Conservation (phyloP, 140 eudicot genomes). For the Stevia rebaudiana region DNA sequence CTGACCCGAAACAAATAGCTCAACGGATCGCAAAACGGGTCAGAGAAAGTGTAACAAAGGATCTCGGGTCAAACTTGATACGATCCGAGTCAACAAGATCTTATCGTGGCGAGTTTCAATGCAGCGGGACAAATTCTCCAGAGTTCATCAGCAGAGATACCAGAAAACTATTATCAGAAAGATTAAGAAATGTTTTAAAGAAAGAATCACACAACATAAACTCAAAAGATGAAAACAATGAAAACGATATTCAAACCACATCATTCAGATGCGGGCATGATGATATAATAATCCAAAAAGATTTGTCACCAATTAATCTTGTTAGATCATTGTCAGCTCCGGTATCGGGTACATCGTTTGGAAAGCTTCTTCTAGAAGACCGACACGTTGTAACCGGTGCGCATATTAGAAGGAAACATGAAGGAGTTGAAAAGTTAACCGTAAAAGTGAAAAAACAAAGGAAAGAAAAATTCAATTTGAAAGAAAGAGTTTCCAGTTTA, state of each 20-base stretch:
- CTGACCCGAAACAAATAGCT: slow-evolving; percentile 60
- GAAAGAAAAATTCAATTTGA: slow-evolving; percentile 73
- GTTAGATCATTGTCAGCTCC: slow-evolving; percentile 91
- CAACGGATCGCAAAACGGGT: slow-evolving; percentile 63
- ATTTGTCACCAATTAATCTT: slow-evolving; percentile 67
- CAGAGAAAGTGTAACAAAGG: slow-evolving; percentile 59
- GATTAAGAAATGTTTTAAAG: slow-evolving; percentile 65
- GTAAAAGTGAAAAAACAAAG: slow-evolving; percentile 55
- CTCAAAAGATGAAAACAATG: slow-evolving; percentile 37
- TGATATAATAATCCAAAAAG: slow-evolving; percentile 37
- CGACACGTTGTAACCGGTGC: slow-evolving; percentile 76
- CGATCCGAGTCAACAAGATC: slow-evolving; percentile 86
- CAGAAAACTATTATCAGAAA: slow-evolving; percentile 57
- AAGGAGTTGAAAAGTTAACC: slow-evolving; percentile 48
- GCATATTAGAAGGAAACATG: slow-evolving; percentile 87
- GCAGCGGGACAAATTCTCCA: slow-evolving; percentile 58
- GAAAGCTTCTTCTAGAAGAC: slow-evolving; percentile 92
- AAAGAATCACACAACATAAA: slow-evolving; percentile 38
- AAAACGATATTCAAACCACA: slow-evolving; percentile 44
- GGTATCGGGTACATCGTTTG: slow-evolving; percentile 82
- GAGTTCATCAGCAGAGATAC: slow-evolving; percentile 73
- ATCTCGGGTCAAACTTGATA: slow-evolving; percentile 48
- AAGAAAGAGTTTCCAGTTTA: slow-evolving; percentile 67
- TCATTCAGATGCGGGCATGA: slow-evolving; percentile 53
- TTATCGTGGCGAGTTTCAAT: slow-evolving; percentile 52